Conservation (phyloP, 2,329 filamentous ascomycete species). For the Pestalotiopsis sp. region DNA sequence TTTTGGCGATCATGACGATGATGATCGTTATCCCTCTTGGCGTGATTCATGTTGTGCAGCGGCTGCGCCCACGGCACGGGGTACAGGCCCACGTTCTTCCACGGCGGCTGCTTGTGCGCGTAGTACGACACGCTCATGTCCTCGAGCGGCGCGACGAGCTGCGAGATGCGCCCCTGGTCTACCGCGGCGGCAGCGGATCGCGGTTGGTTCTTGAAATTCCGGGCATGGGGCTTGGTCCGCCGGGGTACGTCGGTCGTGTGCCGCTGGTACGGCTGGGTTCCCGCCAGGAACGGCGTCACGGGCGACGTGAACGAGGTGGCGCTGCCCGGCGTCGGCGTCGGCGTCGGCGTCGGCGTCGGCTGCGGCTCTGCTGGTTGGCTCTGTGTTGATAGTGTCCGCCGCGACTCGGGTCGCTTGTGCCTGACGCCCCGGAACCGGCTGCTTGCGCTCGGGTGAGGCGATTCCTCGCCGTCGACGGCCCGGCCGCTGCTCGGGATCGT, state of each 20-base stretch:
- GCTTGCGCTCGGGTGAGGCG: background rate
- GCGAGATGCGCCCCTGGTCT: background rate
- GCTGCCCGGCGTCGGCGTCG: background rate
- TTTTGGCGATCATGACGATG: background rate
- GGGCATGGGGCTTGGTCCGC: too few relatives aligned
- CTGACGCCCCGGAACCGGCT: slow-evolving; percentile 1
- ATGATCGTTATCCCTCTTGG: background rate
- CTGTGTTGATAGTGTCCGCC: background rate
- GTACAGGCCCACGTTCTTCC: background rate
- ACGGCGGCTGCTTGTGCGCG: background rate
- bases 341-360: background rate
- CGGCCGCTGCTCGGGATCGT: background rate
- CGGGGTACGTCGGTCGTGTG: background rate
- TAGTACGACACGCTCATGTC: background rate
- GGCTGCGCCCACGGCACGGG: background rate
- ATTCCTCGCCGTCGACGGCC: background rate
- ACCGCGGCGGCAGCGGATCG: background rate
- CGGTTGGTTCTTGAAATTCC: too few relatives aligned
- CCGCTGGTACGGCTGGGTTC: background rate
- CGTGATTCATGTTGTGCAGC: background rate
- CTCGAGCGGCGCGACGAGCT: background rate
- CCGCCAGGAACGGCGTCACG: background rate
- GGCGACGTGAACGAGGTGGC: background rate
- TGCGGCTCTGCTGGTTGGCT: background rate
- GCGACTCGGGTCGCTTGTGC: background rate